A percentile compares a stretch with the other conserved stretches of the same genome.
Evolutionary conservation across 495 filamentous ascomycete species (phyloP).

Genomic region (Aspergillus coremiiformis): DNA sequence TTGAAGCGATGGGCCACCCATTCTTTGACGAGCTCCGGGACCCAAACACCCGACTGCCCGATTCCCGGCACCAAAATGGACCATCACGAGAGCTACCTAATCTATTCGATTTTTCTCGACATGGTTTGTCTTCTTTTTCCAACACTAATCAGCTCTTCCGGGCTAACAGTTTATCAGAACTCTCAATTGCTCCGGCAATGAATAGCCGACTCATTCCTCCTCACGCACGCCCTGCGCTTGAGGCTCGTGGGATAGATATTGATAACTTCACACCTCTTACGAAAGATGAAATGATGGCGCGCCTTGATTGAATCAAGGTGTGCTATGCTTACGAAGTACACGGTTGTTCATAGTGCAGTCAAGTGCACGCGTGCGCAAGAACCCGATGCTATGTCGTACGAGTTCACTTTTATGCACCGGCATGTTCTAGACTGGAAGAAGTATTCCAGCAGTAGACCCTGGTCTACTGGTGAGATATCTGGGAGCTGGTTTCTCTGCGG

Average conservation of each 20-base stretch:
- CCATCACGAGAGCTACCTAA: slow-evolving; percentile 72
- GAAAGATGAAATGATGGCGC: slow-evolving; percentile 95
- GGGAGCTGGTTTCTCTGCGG: slow-evolving; percentile 26
- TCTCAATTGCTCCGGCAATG: slow-evolving; percentile 84
- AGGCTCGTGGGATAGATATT: slow-evolving; percentile 76
- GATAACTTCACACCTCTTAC: slow-evolving; percentile 86
- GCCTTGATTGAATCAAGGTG: slow-evolving; percentile 70
- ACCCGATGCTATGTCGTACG: slow-evolving; percentile 29
- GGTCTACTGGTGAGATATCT: slow-evolving; percentile 16
- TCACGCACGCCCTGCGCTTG: slow-evolving; percentile 68
- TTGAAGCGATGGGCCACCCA: slow-evolving; percentile 96
- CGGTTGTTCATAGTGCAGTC: slow-evolving; percentile 25
- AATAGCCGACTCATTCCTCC: slow-evolving; percentile 81
- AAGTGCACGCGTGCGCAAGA: slow-evolving; percentile 24
- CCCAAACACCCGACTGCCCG: slow-evolving; percentile 77
- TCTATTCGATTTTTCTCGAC: slow-evolving; percentile 88
- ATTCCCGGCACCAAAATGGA: slow-evolving; percentile 79
- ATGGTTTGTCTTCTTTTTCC: slow-evolving; percentile 56
- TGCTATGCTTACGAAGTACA: slow-evolving; percentile 37
- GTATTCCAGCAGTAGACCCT: slow-evolving; percentile 18
- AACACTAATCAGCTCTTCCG: background rate
- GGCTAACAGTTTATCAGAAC: slow-evolving; percentile 50
- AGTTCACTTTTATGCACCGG: slow-evolving; percentile 30
- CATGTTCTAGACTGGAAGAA: slow-evolving; percentile 26
- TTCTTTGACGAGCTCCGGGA: slow-evolving; percentile 98